These are phyloP conservation scores for Trametes sanguinea DNA, from an alignment of 768 basidiomycete species.

Conservation along the genomic window DNA sequence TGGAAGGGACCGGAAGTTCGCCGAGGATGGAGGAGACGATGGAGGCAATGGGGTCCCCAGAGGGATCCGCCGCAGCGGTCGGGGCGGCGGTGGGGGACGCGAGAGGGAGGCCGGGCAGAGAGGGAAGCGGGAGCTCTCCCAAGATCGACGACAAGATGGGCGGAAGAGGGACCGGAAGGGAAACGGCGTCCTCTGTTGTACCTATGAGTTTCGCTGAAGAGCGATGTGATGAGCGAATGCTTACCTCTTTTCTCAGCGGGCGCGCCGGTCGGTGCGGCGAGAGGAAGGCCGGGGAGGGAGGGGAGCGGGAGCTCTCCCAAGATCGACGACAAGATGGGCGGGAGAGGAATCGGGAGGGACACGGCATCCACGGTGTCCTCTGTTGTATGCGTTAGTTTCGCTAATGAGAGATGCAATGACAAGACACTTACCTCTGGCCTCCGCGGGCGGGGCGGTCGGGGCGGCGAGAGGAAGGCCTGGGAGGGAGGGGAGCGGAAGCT, in stretches of 20 bases:
- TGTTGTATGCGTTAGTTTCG: too few relatives aligned
- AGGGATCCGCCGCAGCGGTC: too few relatives aligned
- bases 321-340: neutral
- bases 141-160: neutral
- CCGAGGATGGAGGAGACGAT: neutral
- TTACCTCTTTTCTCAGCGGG: too few relatives aligned
- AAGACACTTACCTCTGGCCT: too few relatives aligned
- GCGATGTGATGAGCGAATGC: too few relatives aligned
- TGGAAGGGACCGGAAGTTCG: neutral
- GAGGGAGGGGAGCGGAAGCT: neutral
- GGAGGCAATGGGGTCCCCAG: neutral
- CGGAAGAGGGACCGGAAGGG: too few relatives aligned
- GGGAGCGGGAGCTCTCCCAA: conserved; percentile 5
- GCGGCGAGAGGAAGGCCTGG: neutral
- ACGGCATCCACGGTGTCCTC: too few relatives aligned
- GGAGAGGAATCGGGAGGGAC: too few relatives aligned
- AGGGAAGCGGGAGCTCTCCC: conserved; percentile 1
- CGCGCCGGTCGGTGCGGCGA: neutral
- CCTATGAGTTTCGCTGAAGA: too few relatives aligned
- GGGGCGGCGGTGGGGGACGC: neutral
- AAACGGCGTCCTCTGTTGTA: too few relatives aligned
- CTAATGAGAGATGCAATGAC: too few relatives aligned
- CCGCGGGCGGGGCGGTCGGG: neutral
- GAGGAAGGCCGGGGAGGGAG: neutral
- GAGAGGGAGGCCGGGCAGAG: neutral